phyloP scores from a whole-genome alignment of 768 basidiomycete genomes.

The Pulveroboletus frians region DNA sequence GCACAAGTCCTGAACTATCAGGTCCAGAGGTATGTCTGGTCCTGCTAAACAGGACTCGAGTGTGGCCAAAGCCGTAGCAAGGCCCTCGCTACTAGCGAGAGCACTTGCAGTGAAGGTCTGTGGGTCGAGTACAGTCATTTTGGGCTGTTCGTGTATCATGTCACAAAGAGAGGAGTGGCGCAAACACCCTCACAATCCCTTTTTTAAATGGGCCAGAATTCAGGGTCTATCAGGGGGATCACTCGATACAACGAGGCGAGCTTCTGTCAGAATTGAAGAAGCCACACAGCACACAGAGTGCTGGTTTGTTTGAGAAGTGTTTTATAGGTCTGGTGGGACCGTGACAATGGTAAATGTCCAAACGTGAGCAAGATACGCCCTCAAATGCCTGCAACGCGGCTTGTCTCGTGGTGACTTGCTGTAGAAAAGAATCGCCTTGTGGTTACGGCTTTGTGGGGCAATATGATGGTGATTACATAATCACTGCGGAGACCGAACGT shows the following conservation, averaged over 20 bases:
- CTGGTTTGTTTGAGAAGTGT: background rate
- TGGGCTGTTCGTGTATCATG: background rate
- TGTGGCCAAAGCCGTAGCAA: constrained; percentile 9
- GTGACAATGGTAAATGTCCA: background rate
- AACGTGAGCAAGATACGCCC: background rate
- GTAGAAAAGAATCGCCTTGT: background rate
- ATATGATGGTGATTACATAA: constrained; percentile 11
- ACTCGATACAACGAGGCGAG: background rate
- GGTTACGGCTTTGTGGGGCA: background rate
- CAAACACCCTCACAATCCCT: background rate
- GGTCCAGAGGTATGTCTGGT: constrained; percentile 15
- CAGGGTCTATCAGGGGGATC: background rate
- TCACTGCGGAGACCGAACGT: constrained; percentile 18
- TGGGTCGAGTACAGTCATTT: constrained; percentile 12
- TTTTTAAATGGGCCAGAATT: background rate
- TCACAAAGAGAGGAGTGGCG: background rate
- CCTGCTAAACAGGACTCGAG: constrained; percentile 26
- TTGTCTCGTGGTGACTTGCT: background rate
- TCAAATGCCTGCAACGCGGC: no score
- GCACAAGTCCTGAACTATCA: constrained; percentile 27
- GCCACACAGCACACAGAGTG: background rate
- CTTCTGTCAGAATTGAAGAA: constrained; percentile 6
- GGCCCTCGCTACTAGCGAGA: constrained; percentile 18
- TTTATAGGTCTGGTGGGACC: background rate
- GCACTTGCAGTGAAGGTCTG: constrained; percentile 14